Base-by-base conservation (phyloP, 805 yeast species). In the Blastobotrys mokoenaii region DNA sequence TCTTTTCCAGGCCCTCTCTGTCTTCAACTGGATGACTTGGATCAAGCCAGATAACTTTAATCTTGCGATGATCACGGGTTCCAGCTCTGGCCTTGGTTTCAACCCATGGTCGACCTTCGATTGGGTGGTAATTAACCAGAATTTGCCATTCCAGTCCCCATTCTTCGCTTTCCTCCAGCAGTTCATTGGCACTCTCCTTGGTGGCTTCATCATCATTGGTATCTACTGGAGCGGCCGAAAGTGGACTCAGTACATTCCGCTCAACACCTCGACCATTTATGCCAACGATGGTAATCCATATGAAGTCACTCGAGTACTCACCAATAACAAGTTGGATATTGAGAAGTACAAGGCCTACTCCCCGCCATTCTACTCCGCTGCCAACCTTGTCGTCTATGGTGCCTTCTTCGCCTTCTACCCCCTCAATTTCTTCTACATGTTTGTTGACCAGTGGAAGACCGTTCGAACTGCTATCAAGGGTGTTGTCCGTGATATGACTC, bases 11-110 rank as follows among this genome's bases (percentile, higher is more conserved):
- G 82, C 76, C 7, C 65, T 80, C 46, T 73, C 80, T 2, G 68
- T 69, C 53, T 77, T 80, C 58, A 61, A 63, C 47, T 79, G 80
- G 73, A 70, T 77, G 47, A 70, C 80, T 20, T 79, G 85, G 85
- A 77, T 77, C 43, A 68, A 60, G 38, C 71, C 70, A 17, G 62
- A 72, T 45, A 75, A 75, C 57, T 70, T 72, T 45, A 68, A 68
- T 31, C 68, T 80, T 14, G 78, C 76, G 46, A 53, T 56, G 9
- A 57, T 76, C 14, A 71, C 77, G 10, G 82, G 82, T 17, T 58
- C 70, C 3, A 40, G 38, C 10, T 22, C 41, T 20, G 59, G 59
- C 2, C 46, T 69, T 45, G 73, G 73, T 1, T 37, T 69, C 41
- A 69, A 68, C 50, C 73, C 73, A 12, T 51, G 65, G 25, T 54